Conservation (phyloP, 2,329 filamentous ascomycete genomes). For the Geosmithia putterillii region DNA sequence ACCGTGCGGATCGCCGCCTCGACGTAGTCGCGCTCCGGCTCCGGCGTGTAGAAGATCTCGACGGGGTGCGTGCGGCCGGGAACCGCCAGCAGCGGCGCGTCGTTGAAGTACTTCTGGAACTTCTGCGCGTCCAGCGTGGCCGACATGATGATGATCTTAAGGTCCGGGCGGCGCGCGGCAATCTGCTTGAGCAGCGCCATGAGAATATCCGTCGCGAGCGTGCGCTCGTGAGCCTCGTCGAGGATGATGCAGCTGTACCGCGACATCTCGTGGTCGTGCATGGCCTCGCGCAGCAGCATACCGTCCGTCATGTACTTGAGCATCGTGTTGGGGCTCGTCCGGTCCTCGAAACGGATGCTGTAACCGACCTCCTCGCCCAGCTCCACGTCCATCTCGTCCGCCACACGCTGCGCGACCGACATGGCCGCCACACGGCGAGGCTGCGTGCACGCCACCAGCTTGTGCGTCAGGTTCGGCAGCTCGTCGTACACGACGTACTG, state of each 20-base stretch:
- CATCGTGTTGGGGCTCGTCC: conserved; percentile 75
- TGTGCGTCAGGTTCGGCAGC: conserved; percentile 71
- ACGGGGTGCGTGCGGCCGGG: conserved; percentile 92
- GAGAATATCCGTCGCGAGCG: conserved; percentile 89
- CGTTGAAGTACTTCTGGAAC: conserved; percentile 94
- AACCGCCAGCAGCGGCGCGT: conserved; percentile 85
- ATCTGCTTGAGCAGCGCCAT: conserved; percentile 96
- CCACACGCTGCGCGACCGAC: conserved; percentile 96
- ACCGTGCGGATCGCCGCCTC: conserved; percentile 92
- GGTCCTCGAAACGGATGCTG: conserved; percentile 97
- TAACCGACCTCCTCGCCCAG: conserved; percentile 95
- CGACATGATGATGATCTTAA: conserved; percentile 99
- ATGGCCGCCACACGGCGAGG: conserved; percentile 96
- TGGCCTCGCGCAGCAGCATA: conserved; percentile 92
- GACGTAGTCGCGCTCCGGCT: conserved; percentile 92
- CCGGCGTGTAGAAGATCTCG: conserved; percentile 96
- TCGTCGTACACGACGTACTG: conserved; percentile 98
- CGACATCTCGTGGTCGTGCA: conserved; percentile 85
- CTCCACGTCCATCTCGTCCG: conserved; percentile 87
- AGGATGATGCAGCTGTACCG: conserved; percentile 97
- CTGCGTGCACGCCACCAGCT: conserved; percentile 94
- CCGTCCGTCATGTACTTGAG: conserved; percentile 99
- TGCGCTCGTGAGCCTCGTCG: conserved; percentile 96
- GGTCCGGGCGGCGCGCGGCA: conserved; percentile 64
- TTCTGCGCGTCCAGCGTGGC: conserved; percentile 95